These are phyloP conservation scores for Boletus sp. DNA, from an alignment of 768 basidiomycete species.

Conservation along the genomic window DNA sequence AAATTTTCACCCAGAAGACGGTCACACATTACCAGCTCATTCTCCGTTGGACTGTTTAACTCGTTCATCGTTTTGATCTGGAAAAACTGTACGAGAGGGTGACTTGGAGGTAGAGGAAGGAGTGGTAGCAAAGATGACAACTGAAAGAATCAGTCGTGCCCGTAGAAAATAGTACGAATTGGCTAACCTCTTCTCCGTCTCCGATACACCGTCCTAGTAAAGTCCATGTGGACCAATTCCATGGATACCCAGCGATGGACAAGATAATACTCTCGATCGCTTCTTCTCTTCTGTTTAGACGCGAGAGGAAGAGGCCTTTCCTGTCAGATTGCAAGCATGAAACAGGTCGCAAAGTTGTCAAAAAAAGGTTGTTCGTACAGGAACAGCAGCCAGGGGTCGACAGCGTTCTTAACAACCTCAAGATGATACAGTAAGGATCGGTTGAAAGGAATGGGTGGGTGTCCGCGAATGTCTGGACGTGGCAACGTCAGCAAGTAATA, in stretches of 20 bases:
- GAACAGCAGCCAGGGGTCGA: constrained; percentile 82
- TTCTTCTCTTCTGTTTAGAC: constrained; percentile 75
- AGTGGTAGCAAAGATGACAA: constrained; percentile 43
- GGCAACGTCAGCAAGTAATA: constrained; percentile 1
- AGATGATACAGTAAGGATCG: constrained; percentile 54
- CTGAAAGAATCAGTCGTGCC: constrained; percentile 27
- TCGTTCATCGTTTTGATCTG: constrained; percentile 88
- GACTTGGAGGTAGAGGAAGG: constrained; percentile 47
- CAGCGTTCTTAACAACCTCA: constrained; percentile 49
- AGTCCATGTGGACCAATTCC: constrained; percentile 95
- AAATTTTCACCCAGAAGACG: constrained; percentile 64
- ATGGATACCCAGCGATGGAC: constrained; percentile 76
- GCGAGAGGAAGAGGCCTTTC: constrained; percentile 78
- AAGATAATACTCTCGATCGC: constrained; percentile 78
- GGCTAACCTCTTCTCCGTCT: constrained; percentile 78
- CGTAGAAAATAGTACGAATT: neutral
- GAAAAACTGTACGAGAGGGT: constrained; percentile 66
- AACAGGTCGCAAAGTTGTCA: neutral
- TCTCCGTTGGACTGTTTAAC: constrained; percentile 83
- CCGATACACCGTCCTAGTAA: constrained; percentile 75
- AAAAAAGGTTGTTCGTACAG: constrained; percentile 43
- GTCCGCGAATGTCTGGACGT: constrained; percentile 59
- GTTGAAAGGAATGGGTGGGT: constrained; percentile 67
- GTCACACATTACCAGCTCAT: constrained; percentile 78
- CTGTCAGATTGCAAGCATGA: constrained; percentile 38